Conservation (phyloP, 352 stramenopile species). For the Phytophthora rubi region DNA sequence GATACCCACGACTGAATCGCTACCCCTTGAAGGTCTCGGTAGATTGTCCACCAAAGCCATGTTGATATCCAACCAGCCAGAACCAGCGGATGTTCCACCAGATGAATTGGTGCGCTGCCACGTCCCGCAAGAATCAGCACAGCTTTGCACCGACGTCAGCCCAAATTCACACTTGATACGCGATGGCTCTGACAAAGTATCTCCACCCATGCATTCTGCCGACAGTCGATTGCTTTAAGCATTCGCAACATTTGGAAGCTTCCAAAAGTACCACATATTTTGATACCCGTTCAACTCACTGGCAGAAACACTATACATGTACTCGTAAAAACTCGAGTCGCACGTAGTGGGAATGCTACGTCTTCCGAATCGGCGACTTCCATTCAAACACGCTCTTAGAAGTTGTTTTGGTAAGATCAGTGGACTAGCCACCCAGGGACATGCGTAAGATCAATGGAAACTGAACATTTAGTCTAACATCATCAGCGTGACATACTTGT, state of each 20-base stretch:
- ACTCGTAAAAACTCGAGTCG: conserved; percentile 42
- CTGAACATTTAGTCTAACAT: too few relatives aligned
- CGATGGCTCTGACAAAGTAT: conserved; percentile 8
- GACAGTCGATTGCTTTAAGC: conserved; percentile 4
- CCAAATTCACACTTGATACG: not conserved
- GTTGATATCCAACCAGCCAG: conserved; percentile 1
- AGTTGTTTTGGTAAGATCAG: too few relatives aligned
- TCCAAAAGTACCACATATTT: conserved; percentile 35
- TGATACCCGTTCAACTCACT: conserved; percentile 27
- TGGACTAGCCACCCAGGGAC: too few relatives aligned
- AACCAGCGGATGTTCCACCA: not conserved
- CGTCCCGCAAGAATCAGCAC: not conserved
- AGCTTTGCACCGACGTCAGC: not conserved
- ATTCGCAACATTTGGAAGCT: conserved; percentile 27
- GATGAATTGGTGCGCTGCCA: not conserved
- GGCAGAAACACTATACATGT: conserved; percentile 23
- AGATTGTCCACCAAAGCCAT: conserved; percentile 2
- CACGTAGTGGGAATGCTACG: conserved; percentile 29
- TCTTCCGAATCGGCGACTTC: conserved; percentile 30
- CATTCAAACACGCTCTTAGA: conserved; percentile 27
- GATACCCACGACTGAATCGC: not conserved
- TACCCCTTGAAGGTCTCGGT: not conserved
- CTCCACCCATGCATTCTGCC: conserved; percentile 34
- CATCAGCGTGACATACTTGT: too few relatives aligned
- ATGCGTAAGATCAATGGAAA: too few relatives aligned